Evolutionary conservation across 345 rosid species (phyloP), one percentile per base, ranked within the genome.

Genomic region (Triadica sebifera): DNA sequence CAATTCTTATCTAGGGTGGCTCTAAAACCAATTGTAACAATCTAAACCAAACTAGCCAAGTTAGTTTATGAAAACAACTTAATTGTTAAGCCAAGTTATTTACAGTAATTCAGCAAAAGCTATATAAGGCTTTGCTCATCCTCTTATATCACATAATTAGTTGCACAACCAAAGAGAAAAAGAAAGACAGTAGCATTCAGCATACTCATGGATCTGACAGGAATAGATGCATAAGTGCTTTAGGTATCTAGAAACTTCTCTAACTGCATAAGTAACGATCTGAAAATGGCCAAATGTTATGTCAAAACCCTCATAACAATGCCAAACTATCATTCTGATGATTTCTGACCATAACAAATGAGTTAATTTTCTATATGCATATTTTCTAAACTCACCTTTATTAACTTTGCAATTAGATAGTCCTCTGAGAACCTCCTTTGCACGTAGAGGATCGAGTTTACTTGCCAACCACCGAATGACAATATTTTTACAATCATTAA

Each of bases 391-490:
- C 81, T 80, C 68, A 95, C 99, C 96, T 84, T 81, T 87, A 73
- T 95, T 95, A 53, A 93, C 88, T 46, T 90, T 87, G 86, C 99
- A 95, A 81, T 90, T 91, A 13, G 98, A 87, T 78, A 95, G 80
- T 57, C 89, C 87, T 85, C 99, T 86, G 39, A 91, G 93, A 75
- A 91, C 88, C 81, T 88, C 87, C 83, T 89, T 92, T 38, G 93
- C 93, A 25, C 49, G 84, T 47, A 84, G 79, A 82, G 84, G 81
- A 45, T 83, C 90, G 12, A 94, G 87, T 77, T 91, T 91, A 80
- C 96, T 86, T 57, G 96, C 90, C 51, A 94, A 81, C 98, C 98
- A 93, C n/a, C 98, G 91, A 17, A 86, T 80, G 49, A 89, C 96
- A 34, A 95, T 75, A 60, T 74, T 85, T 80, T 80, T 91, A 81